Evolutionary conservation across 345 rosid genomes (phyloP), one percentile per base, ranked within the genome.

Genomic region (Brassica juncea): DNA sequence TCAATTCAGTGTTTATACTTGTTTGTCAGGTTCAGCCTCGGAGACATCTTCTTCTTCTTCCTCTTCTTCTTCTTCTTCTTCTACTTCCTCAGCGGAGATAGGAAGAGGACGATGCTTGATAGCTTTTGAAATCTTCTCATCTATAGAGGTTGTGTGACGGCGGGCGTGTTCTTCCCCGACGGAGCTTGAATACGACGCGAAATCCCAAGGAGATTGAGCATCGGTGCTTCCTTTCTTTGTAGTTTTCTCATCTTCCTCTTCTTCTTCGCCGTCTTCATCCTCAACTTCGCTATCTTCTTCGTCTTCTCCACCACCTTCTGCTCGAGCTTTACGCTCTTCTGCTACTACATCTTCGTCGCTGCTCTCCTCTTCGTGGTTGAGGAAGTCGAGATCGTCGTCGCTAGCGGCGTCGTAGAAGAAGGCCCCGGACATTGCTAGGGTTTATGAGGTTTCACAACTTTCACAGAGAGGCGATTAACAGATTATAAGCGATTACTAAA

Each of bases 81-180:
- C 84, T 3, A 81, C 86, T 1, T 81, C 66, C 15, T 35, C 73
- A 19, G 1, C 25, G 10, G 85, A 10, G 69, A 85, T 21, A 49
- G 91, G 47, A 57, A 82, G 47, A 8, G 93, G 70, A 59, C 67
- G 84, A 65, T 83, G 86, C 54, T 85, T 79, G 52, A 86, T 90
- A 32, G 82, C 88, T 84, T 85, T 88, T 31, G 94, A 86, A 82
- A 95, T 90, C 86, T 95, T 95, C 30, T 73, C 84, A 69, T 95
- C 99, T 15, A 93, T 42, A 65, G 99, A 95, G 44, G 99, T 93
- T 68, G 98, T 95, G 80, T 89, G 90, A 3, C 96, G 90, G 15
- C 97, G 98, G 10, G 92, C 88, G 83, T 94, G 97, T 81, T 94
- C 99, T 54, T 94, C 98, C 15, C 92, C 89, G 1, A 90, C 95